phyloP scores from a whole-genome alignment of 1,284 basidiomycete genomes.

The Sphaerobolus stellatus region DNA sequence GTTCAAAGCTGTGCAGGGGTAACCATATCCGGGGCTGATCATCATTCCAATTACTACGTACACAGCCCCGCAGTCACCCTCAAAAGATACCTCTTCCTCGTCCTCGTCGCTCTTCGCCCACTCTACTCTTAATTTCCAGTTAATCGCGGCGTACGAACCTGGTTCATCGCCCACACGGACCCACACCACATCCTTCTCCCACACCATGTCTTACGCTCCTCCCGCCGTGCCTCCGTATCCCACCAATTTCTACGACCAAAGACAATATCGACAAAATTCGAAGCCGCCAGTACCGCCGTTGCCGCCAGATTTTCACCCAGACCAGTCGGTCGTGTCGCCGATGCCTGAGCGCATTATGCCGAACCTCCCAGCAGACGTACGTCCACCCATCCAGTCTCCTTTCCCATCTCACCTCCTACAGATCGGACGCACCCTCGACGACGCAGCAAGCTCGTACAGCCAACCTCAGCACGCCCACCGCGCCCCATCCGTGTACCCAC shows the following conservation, averaged over 20 bases:
- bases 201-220: slow-evolving; percentile 1
- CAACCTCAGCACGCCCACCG: slow-evolving; percentile 25
- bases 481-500: slow-evolving; percentile 13
- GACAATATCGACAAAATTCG: neutral
- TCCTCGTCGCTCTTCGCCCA: no score
- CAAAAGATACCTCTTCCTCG: no score
- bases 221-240: slow-evolving; percentile 2
- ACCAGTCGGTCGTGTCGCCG: slow-evolving; percentile 61
- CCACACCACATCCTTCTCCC: no score
- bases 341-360: slow-evolving; percentile 65
- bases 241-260: no score
- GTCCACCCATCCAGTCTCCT: no score
- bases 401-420: slow-evolving; percentile 28
- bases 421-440: slow-evolving; percentile 66
- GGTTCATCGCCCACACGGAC: no score
- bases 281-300: slow-evolving; percentile 44
- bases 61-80: no score
- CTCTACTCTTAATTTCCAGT: no score
- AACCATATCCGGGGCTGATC: no score
- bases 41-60: no score
- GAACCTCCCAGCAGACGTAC: slow-evolving; percentile 60
- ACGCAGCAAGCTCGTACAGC: slow-evolving; percentile 33
- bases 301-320: slow-evolving; percentile 34
- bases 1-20: no score
- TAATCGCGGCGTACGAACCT: no score